Percentiles rank a stretch among this genome's conserved stretches.
Evolutionary conservation across 2,329 filamentous ascomycete species (phyloP).

Genomic region (Pseudogymnoascus sp.): DNA sequence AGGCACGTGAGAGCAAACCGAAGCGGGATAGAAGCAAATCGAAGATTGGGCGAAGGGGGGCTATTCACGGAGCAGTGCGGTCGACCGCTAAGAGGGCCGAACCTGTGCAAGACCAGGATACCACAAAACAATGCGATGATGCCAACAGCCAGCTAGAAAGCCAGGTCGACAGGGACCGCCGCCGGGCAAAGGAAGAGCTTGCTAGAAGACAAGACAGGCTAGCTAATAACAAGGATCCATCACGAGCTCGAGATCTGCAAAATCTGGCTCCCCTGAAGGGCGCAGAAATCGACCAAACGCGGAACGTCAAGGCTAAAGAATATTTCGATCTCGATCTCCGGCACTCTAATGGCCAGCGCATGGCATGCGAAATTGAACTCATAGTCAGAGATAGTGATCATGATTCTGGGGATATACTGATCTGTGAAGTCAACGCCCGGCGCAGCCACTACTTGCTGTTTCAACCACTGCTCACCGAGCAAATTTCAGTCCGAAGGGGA

Average conservation of each 20-base stretch:
- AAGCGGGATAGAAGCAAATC: slow-evolving; percentile 10
- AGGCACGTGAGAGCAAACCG: slow-evolving; percentile 23
- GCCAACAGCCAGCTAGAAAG: slow-evolving; percentile 19
- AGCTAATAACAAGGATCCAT: slow-evolving; percentile 74
- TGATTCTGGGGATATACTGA: slow-evolving; percentile 74
- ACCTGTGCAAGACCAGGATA: slow-evolving; percentile 33
- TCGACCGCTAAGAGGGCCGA: slow-evolving; percentile 54
- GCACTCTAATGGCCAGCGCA: slow-evolving; percentile 83
- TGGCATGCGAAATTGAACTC: slow-evolving; percentile 84
- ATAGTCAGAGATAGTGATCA: slow-evolving; percentile 69
- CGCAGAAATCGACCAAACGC: slow-evolving; percentile 64
- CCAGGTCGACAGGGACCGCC: slow-evolving; percentile 68
- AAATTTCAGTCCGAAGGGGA: slow-evolving; percentile 73
- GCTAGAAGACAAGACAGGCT: slow-evolving; percentile 78
- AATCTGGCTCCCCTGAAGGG: slow-evolving; percentile 65
- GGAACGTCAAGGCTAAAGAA: slow-evolving; percentile 84
- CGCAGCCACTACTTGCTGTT: slow-evolving; percentile 78
- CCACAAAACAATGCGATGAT: not conserved
- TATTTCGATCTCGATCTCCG: slow-evolving; percentile 77
- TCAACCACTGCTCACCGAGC: slow-evolving; percentile 68
- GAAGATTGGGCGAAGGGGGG: slow-evolving; percentile 13
- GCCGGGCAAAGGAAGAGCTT: slow-evolving; percentile 64
- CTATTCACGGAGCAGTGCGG: slow-evolving; percentile 27
- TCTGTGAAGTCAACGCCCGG: slow-evolving; percentile 77
- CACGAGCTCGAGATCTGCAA: slow-evolving; percentile 68